Percentiles rank a stretch among this genome's conserved stretches.
Evolutionary conservation across 2,329 filamentous ascomycete genomes (phyloP).

Genomic region (Phoma herbarum): DNA sequence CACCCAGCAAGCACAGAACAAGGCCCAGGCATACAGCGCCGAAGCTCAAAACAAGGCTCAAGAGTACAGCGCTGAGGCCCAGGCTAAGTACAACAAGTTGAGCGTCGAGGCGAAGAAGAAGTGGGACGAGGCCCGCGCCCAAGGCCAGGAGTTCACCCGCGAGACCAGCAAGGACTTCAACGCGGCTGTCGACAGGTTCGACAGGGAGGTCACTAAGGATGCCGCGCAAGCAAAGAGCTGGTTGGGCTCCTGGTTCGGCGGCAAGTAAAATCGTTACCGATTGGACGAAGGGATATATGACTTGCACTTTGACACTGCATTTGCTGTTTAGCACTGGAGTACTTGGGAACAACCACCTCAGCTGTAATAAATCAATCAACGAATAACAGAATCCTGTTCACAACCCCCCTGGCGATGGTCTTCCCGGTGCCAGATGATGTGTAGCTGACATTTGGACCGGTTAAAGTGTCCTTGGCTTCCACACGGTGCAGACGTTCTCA

Average conservation of each 20-base stretch:
- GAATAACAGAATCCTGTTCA: background rate
- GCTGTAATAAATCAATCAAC: conserved; percentile 26
- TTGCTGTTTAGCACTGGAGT: conserved; percentile 36
- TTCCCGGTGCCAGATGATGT: too few species aligned
- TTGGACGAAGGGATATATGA: background rate
- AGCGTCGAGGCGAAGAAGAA: conserved; percentile 66
- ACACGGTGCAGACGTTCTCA: too few species aligned
- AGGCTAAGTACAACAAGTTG: conserved; percentile 62
- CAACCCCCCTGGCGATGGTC: background rate
- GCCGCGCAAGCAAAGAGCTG: conserved; percentile 84
- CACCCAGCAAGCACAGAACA: conserved; percentile 65
- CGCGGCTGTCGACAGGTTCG: conserved; percentile 75
- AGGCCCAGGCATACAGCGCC: conserved; percentile 59
- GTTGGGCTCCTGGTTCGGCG: conserved; percentile 85
- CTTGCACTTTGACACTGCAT: conserved; percentile 31
- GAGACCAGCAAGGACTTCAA: conserved; percentile 60
- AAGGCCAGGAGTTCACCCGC: conserved; percentile 59
- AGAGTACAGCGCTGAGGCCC: conserved; percentile 54
- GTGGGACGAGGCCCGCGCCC: conserved; percentile 66
- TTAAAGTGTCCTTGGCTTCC: background rate
- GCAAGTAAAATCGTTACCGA: conserved; percentile 43
- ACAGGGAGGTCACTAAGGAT: conserved; percentile 80
- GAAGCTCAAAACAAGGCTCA: conserved; percentile 21
- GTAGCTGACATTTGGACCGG: background rate
- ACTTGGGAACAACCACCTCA: conserved; percentile 25